Evolutionary conservation across 495 filamentous ascomycete genomes (phyloP).

Genomic region (Aspergillus egyptiacus): DNA sequence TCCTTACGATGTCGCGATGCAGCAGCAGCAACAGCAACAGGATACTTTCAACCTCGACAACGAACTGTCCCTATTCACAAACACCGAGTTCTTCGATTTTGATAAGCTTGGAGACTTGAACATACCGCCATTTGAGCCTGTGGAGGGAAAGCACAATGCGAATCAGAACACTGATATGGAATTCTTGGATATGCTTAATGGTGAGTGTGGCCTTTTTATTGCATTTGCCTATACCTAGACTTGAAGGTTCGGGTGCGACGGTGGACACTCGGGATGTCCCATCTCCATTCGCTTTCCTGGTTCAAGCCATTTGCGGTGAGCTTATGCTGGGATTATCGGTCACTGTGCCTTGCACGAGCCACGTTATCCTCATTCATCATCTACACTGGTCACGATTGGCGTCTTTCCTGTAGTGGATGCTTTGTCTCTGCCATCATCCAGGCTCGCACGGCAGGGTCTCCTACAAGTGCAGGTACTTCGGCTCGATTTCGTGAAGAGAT

Average conservation of each 20-base stretch:
- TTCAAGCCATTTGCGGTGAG: not conserved
- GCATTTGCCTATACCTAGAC: no score
- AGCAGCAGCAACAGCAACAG: slow-evolving; percentile 43
- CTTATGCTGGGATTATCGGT: not conserved
- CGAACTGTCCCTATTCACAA: slow-evolving; percentile 86
- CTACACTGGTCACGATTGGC: slow-evolving; percentile 17
- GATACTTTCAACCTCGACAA: slow-evolving; percentile 60
- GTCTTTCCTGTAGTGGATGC: slow-evolving; percentile 17
- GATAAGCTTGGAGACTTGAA: slow-evolving; percentile 51
- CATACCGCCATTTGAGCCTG: slow-evolving; percentile 33
- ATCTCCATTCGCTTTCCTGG: no score
- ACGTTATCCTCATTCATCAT: slow-evolving; percentile 14
- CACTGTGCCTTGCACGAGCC: slow-evolving; percentile 11
- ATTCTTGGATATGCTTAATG: slow-evolving; percentile 41
- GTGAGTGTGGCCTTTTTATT: slow-evolving; percentile 27
- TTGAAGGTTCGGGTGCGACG: no score
- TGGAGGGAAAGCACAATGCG: slow-evolving; percentile 26
- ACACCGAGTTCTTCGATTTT: slow-evolving; percentile 89
- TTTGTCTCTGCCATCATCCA: slow-evolving; percentile 15
- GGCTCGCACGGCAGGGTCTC: slow-evolving; percentile 12
- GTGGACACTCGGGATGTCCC: no score
- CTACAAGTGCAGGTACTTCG: slow-evolving; percentile 20
- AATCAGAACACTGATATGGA: slow-evolving; percentile 30
- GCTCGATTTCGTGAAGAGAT: slow-evolving; percentile 22
- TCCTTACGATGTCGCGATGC: slow-evolving; percentile 56